Base-by-base conservation (phyloP, 140 eudicot genomes). In the Ambrosia hybrid region DNA sequence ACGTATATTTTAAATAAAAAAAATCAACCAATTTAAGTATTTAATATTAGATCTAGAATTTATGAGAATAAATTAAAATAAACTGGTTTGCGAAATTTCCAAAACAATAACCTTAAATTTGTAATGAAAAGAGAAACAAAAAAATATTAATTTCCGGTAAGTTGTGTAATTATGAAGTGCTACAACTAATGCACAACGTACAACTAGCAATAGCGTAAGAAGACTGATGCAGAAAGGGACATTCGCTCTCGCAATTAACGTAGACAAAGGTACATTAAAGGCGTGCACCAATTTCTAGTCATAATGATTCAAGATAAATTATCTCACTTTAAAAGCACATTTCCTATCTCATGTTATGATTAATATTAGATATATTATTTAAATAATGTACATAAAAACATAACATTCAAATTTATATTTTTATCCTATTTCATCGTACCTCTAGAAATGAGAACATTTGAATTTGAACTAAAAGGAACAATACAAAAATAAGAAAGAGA, bases 181-280 rank as follows among this genome's bases (percentile, higher is more conserved):
- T 48, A 48, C 53, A 48, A 9, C 53, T 48, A 48, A 48, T 48
- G 53, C 53, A 48, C 14, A 9, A 8, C 9, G 2, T 48, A 48
- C 53, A 48, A 48, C 13, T 48, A 9, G 17, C 53, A 11, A 41
- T 9, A 8, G 53, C 53, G n/a, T 57, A 59, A 58, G 70, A 76
- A 68, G 76, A 41, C 5, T 46, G 26, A 68, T 57, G 30, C 26
- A 49, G 64, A 70, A 68, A 76, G 21, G 58, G 75, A 76, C 75
- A 59, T 58, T 17, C 69, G 46, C 68, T 68, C 68, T 76, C 68
- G 64, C 63, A 48, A 38, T 33, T 51, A 76, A 49, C 80, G 61
- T 68, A 76, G 76, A 69, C 76, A 76, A 76, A 76, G 48, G 81
- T 17, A 62, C 68, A 62, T 62, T 13, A 70, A 62, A 77, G 66